Percentiles rank a stretch among this genome's conserved stretches.
Conservation (phyloP, 2,329 filamentous ascomycete genomes). For the Hypoxylon sp. region DNA sequence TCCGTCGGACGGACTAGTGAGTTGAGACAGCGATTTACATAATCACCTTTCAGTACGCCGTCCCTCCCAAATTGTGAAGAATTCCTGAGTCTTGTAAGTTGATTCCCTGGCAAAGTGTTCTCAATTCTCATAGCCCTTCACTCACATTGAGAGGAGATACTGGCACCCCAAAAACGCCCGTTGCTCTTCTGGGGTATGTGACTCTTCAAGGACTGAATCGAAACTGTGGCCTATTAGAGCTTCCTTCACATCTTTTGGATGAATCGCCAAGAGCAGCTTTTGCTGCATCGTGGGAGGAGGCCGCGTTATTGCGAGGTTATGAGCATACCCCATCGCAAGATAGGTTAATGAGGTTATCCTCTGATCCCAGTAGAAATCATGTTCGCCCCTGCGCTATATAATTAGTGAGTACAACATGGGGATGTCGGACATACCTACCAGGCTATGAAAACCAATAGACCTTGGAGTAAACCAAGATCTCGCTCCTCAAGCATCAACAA, state of each 20-base stretch:
- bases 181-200: conserved; percentile 57
- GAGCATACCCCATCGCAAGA: conserved; percentile 60
- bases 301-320: conserved; percentile 58
- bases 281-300: conserved; percentile 37
- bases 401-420: conserved; percentile 7
- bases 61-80: conserved; percentile 57
- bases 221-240: conserved; percentile 29
- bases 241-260: conserved; percentile 41
- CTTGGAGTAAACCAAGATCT: conserved; percentile 63
- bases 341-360: conserved; percentile 59
- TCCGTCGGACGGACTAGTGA: conserved; percentile 50
- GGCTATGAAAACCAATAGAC: conserved; percentile 61
- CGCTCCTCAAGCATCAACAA: conserved; percentile 60
- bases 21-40: conserved; percentile 56
- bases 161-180: conserved; percentile 59
- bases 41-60: conserved; percentile 53
- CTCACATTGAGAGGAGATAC: conserved; percentile 59
- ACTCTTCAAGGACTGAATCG: conserved; percentile 42
- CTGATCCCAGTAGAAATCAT: conserved; percentile 56
- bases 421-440: conserved; percentile 57
- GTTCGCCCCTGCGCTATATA: conserved; percentile 53
- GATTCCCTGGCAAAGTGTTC: neutral
- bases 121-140: neutral
- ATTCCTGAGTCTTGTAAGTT: conserved; percentile 51
- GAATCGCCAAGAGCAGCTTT: conserved; percentile 38